These are phyloP conservation scores for Sedum album DNA, from an alignment of 164 flowering plant species.

Conservation along the genomic window DNA sequence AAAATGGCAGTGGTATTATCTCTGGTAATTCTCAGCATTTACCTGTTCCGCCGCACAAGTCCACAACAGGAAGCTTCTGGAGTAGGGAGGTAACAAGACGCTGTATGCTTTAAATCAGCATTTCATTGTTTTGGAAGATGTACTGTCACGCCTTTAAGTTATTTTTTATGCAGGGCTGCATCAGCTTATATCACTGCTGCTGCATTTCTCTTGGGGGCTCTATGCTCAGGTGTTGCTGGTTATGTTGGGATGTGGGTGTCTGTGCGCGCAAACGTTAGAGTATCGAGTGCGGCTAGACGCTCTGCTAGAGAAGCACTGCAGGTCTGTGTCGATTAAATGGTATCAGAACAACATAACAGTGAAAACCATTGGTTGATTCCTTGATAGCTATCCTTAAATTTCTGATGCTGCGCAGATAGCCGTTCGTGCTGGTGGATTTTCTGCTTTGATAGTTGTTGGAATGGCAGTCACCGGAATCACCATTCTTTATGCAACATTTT, in stretches of 20 bases:
- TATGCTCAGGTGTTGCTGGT: constrained; percentile 96
- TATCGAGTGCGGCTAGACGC: constrained; percentile 98
- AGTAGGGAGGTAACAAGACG: not conserved
- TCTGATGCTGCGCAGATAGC: constrained; percentile 53
- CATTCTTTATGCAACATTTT: constrained; percentile 77
- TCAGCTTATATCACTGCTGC: constrained; percentile 90
- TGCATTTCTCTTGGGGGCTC: constrained; percentile 89
- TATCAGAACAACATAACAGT: not conserved
- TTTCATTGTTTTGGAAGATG: not conserved
- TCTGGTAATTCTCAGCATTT: no score
- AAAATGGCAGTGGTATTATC: no score
- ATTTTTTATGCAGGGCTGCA: constrained; percentile 42
- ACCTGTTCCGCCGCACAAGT: no score
- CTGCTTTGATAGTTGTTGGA: constrained; percentile 90
- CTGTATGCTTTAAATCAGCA: not conserved
- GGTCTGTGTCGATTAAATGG: constrained; percentile 31
- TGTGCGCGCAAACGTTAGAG: constrained; percentile 96
- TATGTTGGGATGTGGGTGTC: constrained; percentile 99
- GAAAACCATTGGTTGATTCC: not conserved
- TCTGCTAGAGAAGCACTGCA: constrained; percentile 97
- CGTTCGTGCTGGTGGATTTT: constrained; percentile 98
- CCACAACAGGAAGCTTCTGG: no score
- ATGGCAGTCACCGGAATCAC: constrained; percentile 95
- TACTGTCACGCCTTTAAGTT: not conserved
- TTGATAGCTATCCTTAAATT: no score